phyloP scores from a whole-genome alignment of 2,329 filamentous ascomycete species.

The Samsoniella hepiali region DNA sequence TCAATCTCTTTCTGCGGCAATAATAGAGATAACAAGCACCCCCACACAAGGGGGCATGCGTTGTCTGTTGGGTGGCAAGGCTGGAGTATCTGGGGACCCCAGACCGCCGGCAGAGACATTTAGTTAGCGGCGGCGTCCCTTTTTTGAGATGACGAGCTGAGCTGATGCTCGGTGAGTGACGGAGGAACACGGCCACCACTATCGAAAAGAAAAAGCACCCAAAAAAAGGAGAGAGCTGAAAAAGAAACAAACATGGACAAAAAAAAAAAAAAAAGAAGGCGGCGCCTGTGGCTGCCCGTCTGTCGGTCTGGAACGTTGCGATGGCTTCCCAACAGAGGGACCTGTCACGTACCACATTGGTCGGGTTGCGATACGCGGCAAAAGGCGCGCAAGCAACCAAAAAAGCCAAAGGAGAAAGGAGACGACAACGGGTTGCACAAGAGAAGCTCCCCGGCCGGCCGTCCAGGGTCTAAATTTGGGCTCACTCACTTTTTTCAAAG shows the following conservation, averaged over 20 bases:
- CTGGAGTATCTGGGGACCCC: conserved; percentile 16
- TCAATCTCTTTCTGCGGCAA: not conserved
- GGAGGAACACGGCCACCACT: not conserved
- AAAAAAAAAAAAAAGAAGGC: not conserved
- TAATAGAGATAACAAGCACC: not conserved
- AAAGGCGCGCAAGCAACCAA: not conserved
- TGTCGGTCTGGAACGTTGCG: conserved; percentile 13
- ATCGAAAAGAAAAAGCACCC: not conserved
- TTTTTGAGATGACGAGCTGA: too few species aligned
- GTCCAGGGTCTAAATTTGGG: too few species aligned
- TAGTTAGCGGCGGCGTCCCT: not conserved
- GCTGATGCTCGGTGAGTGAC: too few species aligned
- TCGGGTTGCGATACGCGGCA: not conserved
- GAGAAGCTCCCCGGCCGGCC: not conserved
- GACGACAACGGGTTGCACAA: not conserved
- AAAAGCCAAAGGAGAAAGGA: not conserved
- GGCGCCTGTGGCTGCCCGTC: not conserved
- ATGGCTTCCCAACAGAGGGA: not conserved
- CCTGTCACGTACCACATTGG: conserved; percentile 13
- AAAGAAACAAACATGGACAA: not conserved
- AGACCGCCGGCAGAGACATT: conserved; percentile 6
- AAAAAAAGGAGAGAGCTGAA: not conserved
- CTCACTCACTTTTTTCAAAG: too few species aligned
- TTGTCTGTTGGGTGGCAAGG: not conserved
- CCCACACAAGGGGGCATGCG: not conserved